Conservation (phyloP, 1,139 yeast species). For the Debaryomycetaceae sp. region DNA sequence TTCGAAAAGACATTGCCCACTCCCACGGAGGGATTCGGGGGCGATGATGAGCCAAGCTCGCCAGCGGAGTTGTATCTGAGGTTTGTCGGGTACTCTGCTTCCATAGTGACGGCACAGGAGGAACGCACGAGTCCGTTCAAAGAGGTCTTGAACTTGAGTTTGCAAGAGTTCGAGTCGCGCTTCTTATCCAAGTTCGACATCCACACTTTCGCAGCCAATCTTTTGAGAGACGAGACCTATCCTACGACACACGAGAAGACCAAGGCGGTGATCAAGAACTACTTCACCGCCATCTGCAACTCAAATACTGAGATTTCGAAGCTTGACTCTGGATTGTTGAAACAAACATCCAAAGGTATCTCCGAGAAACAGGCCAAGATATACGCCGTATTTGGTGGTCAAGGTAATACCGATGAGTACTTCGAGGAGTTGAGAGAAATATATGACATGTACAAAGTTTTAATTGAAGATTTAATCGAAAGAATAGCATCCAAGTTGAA, state of each 20-base stretch:
- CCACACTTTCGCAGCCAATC: slow-evolving; percentile 79
- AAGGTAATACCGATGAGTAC: slow-evolving; percentile 97
- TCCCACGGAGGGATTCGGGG: slow-evolving; percentile 80
- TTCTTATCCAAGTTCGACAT: slow-evolving; percentile 77
- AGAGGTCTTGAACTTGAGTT: slow-evolving; percentile 65
- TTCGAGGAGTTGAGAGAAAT: slow-evolving; percentile 93
- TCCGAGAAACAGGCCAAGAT: slow-evolving; percentile 45
- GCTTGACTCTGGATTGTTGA: slow-evolving; percentile 48
- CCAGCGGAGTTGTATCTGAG: slow-evolving; percentile 83
- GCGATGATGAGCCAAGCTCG: slow-evolving; percentile 85
- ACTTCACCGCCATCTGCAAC: slow-evolving; percentile 62
- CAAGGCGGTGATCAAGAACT: slow-evolving; percentile 70
- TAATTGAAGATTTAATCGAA: slow-evolving; percentile 67
- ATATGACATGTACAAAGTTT: slow-evolving; percentile 70
- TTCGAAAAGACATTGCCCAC: slow-evolving; percentile 75
- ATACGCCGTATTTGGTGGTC: slow-evolving; percentile 95
- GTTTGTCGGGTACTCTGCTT: slow-evolving; percentile 78
- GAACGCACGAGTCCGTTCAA: slow-evolving; percentile 48
- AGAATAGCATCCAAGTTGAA: slow-evolving; percentile 68
- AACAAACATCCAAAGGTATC: slow-evolving; percentile 28
- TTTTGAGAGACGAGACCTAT: slow-evolving; percentile 50
- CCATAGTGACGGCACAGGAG: slow-evolving; percentile 46
- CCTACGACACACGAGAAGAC: slow-evolving; percentile 71
- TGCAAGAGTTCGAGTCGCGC: slow-evolving; percentile 80
- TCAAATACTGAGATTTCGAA: slow-evolving; percentile 25